Evolutionary conservation across 1,284 basidiomycete genomes (phyloP).

Genomic region (Neolentinus lepideus): DNA sequence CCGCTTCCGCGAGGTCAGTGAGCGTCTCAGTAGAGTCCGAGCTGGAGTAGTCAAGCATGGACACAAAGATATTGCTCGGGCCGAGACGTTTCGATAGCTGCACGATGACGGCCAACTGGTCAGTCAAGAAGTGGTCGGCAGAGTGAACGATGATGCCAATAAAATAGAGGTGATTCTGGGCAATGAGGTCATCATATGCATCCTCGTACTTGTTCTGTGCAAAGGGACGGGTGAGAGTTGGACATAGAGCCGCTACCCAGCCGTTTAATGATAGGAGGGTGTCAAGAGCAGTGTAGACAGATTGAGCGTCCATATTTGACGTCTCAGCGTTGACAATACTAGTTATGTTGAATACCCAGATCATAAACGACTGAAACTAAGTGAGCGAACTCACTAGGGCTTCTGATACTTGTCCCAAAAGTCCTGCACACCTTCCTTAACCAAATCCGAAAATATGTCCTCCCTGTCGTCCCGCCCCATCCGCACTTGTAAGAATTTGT

Average conservation of each 20-base stretch:
- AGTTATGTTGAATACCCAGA: neutral
- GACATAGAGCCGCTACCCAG: constrained; percentile 98
- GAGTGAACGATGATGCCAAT: constrained; percentile 92
- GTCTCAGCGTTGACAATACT: constrained; percentile 80
- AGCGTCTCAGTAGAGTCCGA: constrained; percentile 90
- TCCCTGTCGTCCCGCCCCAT: constrained; percentile 78
- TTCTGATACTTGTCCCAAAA: constrained; percentile 90
- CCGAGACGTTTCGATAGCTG: constrained; percentile 88
- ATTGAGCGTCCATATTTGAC: constrained; percentile 81
- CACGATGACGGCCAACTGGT: constrained; percentile 93
- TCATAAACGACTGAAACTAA: neutral
- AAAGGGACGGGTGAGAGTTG: constrained; percentile 85
- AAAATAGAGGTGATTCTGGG: constrained; percentile 82
- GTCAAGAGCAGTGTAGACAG: constrained; percentile 81
- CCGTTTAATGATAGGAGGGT: constrained; percentile 88
- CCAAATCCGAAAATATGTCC: constrained; percentile 73
- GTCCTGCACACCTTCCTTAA: constrained; percentile 72
- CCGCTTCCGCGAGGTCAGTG: constrained; percentile 87
- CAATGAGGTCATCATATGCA: constrained; percentile 81
- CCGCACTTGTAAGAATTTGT: constrained; percentile 81
- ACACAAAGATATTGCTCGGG: constrained; percentile 84
- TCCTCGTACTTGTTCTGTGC: constrained; percentile 81
- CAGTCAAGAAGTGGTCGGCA: constrained; percentile 94
- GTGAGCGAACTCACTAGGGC: constrained; percentile 62
- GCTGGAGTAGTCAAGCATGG: constrained; percentile 92